phyloP scores from a whole-genome alignment of 2,329 filamentous ascomycete species.

The Diaporthe destruens region DNA sequence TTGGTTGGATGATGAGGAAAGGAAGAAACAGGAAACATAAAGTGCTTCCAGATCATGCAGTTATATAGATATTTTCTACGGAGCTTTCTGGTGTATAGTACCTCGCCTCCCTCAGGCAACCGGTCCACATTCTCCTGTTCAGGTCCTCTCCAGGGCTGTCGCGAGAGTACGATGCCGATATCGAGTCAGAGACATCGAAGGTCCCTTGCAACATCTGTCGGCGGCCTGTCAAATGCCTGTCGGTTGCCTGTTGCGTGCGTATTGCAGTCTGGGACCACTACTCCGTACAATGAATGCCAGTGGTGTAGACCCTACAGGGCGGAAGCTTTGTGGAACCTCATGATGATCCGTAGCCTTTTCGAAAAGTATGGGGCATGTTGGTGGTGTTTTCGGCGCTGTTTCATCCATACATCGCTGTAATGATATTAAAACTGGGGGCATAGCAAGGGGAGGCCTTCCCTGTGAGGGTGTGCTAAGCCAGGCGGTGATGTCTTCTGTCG shows the following conservation, averaged over 20 bases:
- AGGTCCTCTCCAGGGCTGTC: conserved; percentile 1
- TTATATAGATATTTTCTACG: conserved; percentile 13
- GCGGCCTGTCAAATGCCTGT: neutral
- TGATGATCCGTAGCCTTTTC: conserved; percentile 17
- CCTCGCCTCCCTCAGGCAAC: neutral
- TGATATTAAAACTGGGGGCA: conserved; percentile 32
- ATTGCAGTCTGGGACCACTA: neutral
- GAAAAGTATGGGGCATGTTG: conserved; percentile 8
- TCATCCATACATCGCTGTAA: conserved; percentile 17
- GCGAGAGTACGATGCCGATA: neutral
- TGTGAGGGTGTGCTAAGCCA: neutral
- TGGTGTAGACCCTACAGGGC: conserved; percentile 26
- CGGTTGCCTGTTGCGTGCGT: neutral
- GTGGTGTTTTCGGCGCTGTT: conserved; percentile 23
- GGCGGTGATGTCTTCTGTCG: conserved; percentile 22
- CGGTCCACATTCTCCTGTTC: conserved; percentile 11
- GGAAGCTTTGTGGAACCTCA: neutral
- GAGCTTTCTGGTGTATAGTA: neutral
- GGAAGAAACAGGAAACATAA: neutral
- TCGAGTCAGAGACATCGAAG: conserved; percentile 9
- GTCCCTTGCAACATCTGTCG: neutral
- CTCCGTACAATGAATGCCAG: too few relatives aligned
- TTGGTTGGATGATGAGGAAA: conserved; percentile 33
- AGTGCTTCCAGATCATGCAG: neutral
- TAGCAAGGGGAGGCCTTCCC: conserved; percentile 7